phyloP scores from a whole-genome alignment of 345 rosid species.

The Boechera divaricarpa region DNA sequence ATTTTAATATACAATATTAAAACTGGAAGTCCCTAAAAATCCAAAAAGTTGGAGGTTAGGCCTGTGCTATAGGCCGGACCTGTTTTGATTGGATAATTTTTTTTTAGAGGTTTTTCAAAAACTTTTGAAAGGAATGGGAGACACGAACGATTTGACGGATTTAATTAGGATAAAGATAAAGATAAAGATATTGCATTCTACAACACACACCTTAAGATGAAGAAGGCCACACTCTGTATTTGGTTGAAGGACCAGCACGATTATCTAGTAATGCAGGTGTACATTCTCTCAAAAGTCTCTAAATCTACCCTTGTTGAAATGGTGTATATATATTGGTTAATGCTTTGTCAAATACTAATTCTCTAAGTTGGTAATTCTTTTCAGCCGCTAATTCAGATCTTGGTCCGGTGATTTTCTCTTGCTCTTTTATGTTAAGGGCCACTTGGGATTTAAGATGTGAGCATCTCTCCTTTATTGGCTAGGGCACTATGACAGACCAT shows the following conservation, averaged over 20 bases:
- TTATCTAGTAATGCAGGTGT: slow-evolving; percentile 44
- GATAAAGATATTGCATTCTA: slow-evolving; percentile 50
- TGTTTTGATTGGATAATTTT: too few species aligned
- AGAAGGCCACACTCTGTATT: slow-evolving; percentile 53
- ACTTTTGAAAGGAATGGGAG: too few species aligned
- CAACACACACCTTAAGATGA: slow-evolving; percentile 46
- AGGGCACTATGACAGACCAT: slow-evolving; percentile 5
- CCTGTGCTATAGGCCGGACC: rapidly evolving
- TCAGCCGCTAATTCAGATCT: slow-evolving; percentile 46
- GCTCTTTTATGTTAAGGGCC: neutral
- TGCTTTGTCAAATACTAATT: slow-evolving; percentile 1
- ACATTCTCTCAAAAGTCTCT: neutral
- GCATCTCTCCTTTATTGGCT: slow-evolving; percentile 19
- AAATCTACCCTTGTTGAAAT: neutral
- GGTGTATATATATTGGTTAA: neutral
- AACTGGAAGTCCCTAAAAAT: too few species aligned
- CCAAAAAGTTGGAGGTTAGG: too few species aligned
- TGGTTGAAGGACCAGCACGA: slow-evolving; percentile 47
- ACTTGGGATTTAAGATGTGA: neutral
- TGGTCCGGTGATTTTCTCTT: slow-evolving; percentile 42
- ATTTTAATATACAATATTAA: too few species aligned
- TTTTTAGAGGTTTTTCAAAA: too few species aligned
- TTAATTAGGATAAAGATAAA: slow-evolving; percentile 42
- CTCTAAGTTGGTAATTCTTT: neutral
- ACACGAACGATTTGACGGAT: too few species aligned